Base-by-base conservation (phyloP, 192 early-diverging fungal species). In the Mortierella claussenii region DNA sequence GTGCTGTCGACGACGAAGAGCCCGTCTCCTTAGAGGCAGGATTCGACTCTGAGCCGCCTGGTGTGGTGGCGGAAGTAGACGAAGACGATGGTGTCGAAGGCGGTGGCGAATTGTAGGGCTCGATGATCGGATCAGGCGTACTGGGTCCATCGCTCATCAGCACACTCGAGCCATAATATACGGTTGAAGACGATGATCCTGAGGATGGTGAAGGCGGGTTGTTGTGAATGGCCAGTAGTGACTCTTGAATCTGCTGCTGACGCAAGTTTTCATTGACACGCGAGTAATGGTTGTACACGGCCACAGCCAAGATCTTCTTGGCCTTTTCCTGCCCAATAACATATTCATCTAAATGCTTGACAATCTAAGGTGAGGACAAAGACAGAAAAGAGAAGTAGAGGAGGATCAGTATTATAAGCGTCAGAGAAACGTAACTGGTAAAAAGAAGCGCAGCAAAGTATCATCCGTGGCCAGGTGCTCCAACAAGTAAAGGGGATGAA, bases 281-380 rank as follows among this genome's bases (percentile, higher is more conserved):
- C 21, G 82, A 87, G 78, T 96, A 94, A 69, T 96, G 95, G 69
- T 93, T 94, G 73, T 91, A 92, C 8, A 96, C 89, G 12, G 95
- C 93, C 2, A 95, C 94, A 1, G 95, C 83, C 40, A 96, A 68
- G 12, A 88, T 90, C 79, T 90, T 90, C 73, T 96, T 96, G 21
- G 94, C 87, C 23, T 87, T 82, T 34, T 91, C 91, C 78, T 96
- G 95, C 17, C 93, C 94, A 62, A 96, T 93, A 8, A 96, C 89
- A 71, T 93, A 93, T 44, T 94, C 91, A 81, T 96, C 89, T 76
- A 96, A 57, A 56, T 92, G 89, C 40, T 90, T 84, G 51, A 89
- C 87, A 66, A 93, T 91, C 89, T 92, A 60, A 33, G 20, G 18
- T 21, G 12, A 59, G 27, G 34, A 54, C 20, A n/a, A 18, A 17